Evolutionary conservation across 2,329 filamentous ascomycete species (phyloP), one percentile per base, ranked within the genome.

Genomic region (Aspergillus floridensis): DNA sequence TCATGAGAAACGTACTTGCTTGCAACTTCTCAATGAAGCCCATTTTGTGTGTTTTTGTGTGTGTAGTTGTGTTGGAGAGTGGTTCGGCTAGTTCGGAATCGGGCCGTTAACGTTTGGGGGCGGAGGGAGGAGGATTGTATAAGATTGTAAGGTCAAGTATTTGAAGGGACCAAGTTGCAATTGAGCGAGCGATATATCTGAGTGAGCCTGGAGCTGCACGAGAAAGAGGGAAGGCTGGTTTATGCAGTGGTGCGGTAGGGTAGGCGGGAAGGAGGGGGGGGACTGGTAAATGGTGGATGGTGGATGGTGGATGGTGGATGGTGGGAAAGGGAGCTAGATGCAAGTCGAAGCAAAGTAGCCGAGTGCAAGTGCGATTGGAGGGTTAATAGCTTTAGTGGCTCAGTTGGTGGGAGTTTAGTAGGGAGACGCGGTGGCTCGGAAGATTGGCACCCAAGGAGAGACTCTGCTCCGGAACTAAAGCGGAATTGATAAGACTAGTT

Each of bases 1-100:
- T 7, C 8, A 57, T 57, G 4, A 19, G 32, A 57, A 46, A 77
- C 78, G 62, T 77, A 81, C 80, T 82, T 63, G 77, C 73, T 72
- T 81, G 79, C 59, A 82, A 69, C 62, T 82, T 82, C 58, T 81
- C 79, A 56, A 82, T 72, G 68, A 82, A 70, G 70, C 79, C 78
- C 80, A 82, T 82, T 66, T 67, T 77, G 67, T 41, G 26, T 8
- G 7, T 29, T 8, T 29, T 29, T 29, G 26, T 29, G 48, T 48
- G 49, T 31, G 48, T 31, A 48, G 38, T 46, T 21, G 29, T 19
- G 49, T 6, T 21, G 3, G 7, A 44, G 49, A 26, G 16, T 52
- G 38, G n/a, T 47, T 41, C 14, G 22, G 44, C 19, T 19, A 19
- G 16, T 44, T 44, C 38, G 14, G 38, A 19, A 44, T 19, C 38